These are phyloP conservation scores for Citrus hindsii DNA, from an alignment of 345 rosid genomes.

Conservation along the genomic window DNA sequence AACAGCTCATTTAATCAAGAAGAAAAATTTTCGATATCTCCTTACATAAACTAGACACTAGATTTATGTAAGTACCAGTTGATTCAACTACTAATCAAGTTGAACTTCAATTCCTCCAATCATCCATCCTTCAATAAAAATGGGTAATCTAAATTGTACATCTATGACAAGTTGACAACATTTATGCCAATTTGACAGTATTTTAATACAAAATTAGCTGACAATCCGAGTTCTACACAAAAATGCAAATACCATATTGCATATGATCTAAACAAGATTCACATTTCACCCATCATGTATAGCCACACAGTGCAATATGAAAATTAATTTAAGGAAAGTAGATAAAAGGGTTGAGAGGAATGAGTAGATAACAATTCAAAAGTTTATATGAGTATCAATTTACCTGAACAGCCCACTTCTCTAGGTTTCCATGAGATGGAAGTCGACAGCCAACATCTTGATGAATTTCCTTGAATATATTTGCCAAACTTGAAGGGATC, in stretches of 20 bases:
- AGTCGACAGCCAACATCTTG: slow-evolving; percentile 83
- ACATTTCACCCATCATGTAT: neutral
- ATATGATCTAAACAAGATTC: neutral
- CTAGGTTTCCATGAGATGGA: slow-evolving; percentile 86
- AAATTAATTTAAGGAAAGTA: too few species aligned
- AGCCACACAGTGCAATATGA: neutral
- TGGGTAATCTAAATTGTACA: neutral
- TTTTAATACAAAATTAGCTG: neutral
- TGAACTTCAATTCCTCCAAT: neutral
- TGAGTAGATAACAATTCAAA: neutral
- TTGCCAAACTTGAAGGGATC: slow-evolving; percentile 78
- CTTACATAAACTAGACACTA: neutral
- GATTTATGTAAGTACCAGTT: neutral
- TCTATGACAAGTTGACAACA: neutral
- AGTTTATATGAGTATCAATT: neutral
- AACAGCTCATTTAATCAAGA: neutral
- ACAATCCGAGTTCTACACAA: neutral
- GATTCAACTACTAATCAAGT: neutral
- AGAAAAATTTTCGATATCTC: neutral
- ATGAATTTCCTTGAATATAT: slow-evolving; percentile 86
- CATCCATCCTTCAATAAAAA: neutral
- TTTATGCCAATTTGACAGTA: neutral
- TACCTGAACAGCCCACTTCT: slow-evolving; percentile 91
- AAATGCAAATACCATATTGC: neutral
- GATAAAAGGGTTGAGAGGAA: neutral